phyloP scores from a whole-genome alignment of 2,329 filamentous ascomycete species.

The Diplodia seriata region DNA sequence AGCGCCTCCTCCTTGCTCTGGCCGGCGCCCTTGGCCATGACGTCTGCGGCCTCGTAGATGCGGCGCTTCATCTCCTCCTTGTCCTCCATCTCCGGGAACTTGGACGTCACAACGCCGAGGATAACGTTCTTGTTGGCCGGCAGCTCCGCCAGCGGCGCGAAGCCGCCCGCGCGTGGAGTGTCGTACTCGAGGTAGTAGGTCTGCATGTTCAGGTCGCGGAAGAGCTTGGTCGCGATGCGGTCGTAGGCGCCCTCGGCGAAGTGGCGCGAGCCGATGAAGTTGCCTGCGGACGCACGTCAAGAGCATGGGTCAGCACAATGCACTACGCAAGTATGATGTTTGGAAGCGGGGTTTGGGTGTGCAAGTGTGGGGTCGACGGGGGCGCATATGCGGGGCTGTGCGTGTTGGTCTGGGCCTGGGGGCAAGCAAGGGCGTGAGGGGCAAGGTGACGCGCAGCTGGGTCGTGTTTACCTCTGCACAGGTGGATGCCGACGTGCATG shows the following conservation, averaged over 20 bases:
- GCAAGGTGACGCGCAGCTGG: background rate
- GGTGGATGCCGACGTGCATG: constrained; percentile 76
- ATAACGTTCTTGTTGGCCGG: constrained; percentile 53
- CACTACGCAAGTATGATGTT: background rate
- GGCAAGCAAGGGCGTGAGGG: constrained; percentile 41
- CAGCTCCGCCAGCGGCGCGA: constrained; percentile 51
- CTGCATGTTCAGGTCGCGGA: constrained; percentile 41
- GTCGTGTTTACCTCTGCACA: constrained; percentile 58
- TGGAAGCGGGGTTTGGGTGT: background rate
- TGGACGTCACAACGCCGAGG: constrained; percentile 51
- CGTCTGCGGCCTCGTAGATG: constrained; percentile 60
- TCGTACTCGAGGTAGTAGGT: constrained; percentile 51
- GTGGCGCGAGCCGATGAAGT: constrained; percentile 52
- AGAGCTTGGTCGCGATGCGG: constrained; percentile 48
- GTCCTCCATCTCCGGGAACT: constrained; percentile 52
- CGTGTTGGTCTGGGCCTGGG: background rate
- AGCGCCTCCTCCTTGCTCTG: constrained; percentile 70
- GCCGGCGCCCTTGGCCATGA: constrained; percentile 69
- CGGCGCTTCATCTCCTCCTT: constrained; percentile 52
- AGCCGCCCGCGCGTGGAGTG: constrained; percentile 53
- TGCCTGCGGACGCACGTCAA: constrained; percentile 40
- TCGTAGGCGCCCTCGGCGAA: constrained; percentile 55
- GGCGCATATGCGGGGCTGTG: background rate
- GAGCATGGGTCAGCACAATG: constrained; percentile 3
- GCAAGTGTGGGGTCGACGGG: constrained; percentile 34